phyloP scores from a whole-genome alignment of 495 filamentous ascomycete genomes.

The Neurospora sp. region DNA sequence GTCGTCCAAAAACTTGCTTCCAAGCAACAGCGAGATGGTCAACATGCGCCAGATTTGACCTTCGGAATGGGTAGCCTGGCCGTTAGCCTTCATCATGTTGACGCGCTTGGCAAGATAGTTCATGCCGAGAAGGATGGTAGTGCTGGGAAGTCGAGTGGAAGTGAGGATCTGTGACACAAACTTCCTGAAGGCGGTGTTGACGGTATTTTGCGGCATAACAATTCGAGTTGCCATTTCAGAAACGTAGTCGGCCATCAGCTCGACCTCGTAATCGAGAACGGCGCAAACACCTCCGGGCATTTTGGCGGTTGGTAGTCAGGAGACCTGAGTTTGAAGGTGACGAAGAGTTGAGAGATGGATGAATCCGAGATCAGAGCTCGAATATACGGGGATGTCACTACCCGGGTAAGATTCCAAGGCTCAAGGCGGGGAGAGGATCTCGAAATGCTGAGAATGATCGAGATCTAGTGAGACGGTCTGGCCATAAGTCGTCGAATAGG shows the following conservation, averaged over 20 bases:
- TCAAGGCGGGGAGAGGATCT: conserved; percentile 26
- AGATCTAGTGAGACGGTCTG: conserved; percentile 31
- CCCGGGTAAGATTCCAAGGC: conserved; percentile 20
- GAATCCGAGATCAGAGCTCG: neutral
- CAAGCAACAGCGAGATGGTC: conserved; percentile 77
- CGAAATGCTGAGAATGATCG: conserved; percentile 12
- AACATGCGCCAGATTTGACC: conserved; percentile 84
- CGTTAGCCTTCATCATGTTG: conserved; percentile 54
- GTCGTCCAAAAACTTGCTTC: conserved; percentile 97
- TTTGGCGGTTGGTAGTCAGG: conserved; percentile 18
- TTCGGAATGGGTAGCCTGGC: conserved; percentile 48
- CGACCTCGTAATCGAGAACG: conserved; percentile 97
- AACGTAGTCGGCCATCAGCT: conserved; percentile 96
- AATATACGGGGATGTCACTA: neutral
- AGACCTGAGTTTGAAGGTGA: neutral
- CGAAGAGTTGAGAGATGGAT: neutral
- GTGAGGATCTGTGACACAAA: conserved; percentile 91
- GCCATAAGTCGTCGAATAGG: conserved; percentile 27
- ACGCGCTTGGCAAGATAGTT: conserved; percentile 80
- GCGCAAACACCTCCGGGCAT: conserved; percentile 83
- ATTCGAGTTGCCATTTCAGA: conserved; percentile 81
- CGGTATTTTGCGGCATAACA: conserved; percentile 54
- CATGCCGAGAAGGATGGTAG: conserved; percentile 88
- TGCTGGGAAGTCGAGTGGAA: conserved; percentile 87
- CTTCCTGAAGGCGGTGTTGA: conserved; percentile 78